These are phyloP conservation scores for Acer campestre DNA, from an alignment of 345 rosid species.

Conservation along the genomic window DNA sequence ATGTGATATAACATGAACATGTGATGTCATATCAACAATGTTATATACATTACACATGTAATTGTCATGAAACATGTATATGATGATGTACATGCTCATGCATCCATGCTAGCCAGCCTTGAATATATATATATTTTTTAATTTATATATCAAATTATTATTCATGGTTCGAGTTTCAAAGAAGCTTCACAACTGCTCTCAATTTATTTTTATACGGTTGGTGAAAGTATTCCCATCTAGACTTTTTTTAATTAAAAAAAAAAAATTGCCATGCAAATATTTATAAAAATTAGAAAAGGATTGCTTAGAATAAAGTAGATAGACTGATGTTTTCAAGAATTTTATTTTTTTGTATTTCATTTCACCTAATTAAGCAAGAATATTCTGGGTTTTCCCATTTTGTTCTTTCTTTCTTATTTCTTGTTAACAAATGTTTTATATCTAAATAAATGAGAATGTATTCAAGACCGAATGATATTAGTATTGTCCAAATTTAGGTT, in stretches of 20 bases:
- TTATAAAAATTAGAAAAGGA: slow-evolving; percentile 19
- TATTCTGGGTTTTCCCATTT: no score
- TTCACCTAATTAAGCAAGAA: no score
- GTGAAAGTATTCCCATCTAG: slow-evolving; percentile 22
- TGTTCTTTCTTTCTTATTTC: no score
- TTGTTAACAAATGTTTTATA: no score
- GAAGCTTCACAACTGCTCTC: slow-evolving; percentile 25
- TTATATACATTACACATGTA: no score
- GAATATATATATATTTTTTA: not conserved
- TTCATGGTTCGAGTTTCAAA: slow-evolving; percentile 20
- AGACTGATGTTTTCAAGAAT: slow-evolving; percentile 28
- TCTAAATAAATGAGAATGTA: no score
- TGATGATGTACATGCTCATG: not conserved
- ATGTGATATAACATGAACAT: not conserved
- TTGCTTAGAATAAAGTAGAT: slow-evolving; percentile 31
- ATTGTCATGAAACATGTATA: not conserved
- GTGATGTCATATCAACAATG: not conserved
- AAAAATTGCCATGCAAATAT: slow-evolving; percentile 23
- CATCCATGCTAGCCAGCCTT: not conserved
- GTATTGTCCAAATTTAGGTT: no score
- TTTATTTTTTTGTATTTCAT: no score
- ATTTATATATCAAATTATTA: not conserved
- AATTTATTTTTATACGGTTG: slow-evolving; percentile 20
- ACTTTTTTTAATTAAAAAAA: not conserved
- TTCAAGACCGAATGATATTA: no score